Conservation (phyloP, 73 alveolate species). For the Paramecium bursaria region DNA sequence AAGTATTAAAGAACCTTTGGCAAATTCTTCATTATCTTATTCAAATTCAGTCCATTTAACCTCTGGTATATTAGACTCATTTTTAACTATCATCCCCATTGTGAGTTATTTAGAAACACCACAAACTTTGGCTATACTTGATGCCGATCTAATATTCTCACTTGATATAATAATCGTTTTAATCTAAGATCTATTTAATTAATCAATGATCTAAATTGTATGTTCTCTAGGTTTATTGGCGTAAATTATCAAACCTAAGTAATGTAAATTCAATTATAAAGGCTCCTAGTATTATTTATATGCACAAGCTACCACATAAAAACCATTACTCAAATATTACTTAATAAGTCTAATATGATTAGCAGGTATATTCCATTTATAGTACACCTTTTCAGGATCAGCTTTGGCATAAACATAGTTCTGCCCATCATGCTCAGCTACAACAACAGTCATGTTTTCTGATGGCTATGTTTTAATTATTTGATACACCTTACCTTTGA, state of each 20-base stretch:
- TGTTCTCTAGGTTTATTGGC: conserved; percentile 12
- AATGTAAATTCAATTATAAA: background rate
- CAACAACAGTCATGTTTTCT: conserved; percentile 2
- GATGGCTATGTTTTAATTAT: conserved; percentile 41
- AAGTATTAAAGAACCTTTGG: too few relatives aligned
- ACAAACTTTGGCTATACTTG: conserved; percentile 17
- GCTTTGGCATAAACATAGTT: conserved; percentile 6
- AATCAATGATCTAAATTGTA: background rate
- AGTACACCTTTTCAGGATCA: conserved; percentile 18
- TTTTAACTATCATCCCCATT: conserved; percentile 4
- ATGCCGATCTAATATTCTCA: conserved; percentile 27
- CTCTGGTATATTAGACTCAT: background rate
- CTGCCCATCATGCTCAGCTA: background rate
- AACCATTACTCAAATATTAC: conserved; percentile 45
- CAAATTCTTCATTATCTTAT: too few relatives aligned
- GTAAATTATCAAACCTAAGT: background rate
- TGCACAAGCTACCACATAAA: conserved; percentile 46
- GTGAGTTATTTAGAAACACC: conserved; percentile 4
- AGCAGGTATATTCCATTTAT: conserved; percentile 20
- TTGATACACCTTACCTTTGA: too few relatives aligned
- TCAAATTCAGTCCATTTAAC: conserved; percentile 48
- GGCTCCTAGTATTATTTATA: conserved; percentile 1
- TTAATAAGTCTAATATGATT: conserved; percentile 7
- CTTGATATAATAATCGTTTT: conserved; percentile 14
- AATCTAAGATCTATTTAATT: conserved; percentile 8